phyloP scores from a whole-genome alignment of 495 filamentous ascomycete genomes.

The Monascus purpureus region DNA sequence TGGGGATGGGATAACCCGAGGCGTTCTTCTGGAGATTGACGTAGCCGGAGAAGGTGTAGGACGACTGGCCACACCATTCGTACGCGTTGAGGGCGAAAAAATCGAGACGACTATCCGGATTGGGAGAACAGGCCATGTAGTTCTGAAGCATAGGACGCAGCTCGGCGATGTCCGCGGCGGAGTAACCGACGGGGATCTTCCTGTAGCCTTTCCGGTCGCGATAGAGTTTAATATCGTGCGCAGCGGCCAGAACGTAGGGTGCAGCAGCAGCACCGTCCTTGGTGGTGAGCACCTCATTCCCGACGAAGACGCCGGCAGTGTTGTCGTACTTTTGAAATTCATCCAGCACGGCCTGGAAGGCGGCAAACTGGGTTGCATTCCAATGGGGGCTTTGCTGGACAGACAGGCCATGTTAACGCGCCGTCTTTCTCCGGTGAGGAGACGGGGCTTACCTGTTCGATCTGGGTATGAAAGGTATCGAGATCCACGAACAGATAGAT shows the following conservation, averaged over 20 bases:
- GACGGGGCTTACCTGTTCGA: conserved; percentile 44
- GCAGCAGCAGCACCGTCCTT: conserved; percentile 49
- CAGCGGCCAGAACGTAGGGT: conserved; percentile 69
- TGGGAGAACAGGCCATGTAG: conserved; percentile 64
- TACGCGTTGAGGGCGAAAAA: conserved; percentile 83
- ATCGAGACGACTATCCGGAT: conserved; percentile 57
- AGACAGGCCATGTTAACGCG: background rate
- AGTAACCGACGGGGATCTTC: conserved; percentile 74
- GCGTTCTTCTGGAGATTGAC: conserved; percentile 43
- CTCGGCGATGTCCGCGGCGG: conserved; percentile 71
- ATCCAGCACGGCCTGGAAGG: conserved; percentile 61
- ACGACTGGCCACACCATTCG: conserved; percentile 66
- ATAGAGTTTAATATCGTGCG: conserved; percentile 71
- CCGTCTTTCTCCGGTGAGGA: background rate
- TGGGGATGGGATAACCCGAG: conserved; percentile 54
- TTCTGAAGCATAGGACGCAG: conserved; percentile 80
- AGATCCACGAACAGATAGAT: conserved; percentile 77
- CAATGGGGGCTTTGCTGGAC: conserved; percentile 34
- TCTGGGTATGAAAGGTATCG: conserved; percentile 70
- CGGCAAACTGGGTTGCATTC: conserved; percentile 53
- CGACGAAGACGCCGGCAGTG: conserved; percentile 68
- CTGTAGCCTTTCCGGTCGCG: conserved; percentile 66
- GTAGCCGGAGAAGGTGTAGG: conserved; percentile 58
- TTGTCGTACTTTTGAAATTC: conserved; percentile 68
- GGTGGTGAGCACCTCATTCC: conserved; percentile 63